Evolutionary conservation across 31 red algal species (phyloP).

Genomic region (Pterothamnion heteromorphum): DNA sequence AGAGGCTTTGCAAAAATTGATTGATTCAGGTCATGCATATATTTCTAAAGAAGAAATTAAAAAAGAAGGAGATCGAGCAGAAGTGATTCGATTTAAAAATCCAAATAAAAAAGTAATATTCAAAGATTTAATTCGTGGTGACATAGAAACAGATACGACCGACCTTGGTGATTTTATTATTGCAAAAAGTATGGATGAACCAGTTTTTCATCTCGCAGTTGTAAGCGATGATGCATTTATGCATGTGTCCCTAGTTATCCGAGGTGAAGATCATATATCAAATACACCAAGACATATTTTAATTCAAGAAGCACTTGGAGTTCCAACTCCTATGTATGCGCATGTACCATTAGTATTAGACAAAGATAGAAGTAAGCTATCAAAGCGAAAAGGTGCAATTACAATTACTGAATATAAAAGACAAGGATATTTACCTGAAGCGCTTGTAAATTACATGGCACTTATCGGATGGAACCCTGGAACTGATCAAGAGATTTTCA

Average conservation of each 20-base stretch:
- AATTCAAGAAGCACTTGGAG: neutral
- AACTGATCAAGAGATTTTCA: slow-evolving; percentile 42
- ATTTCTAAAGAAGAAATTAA: neutral
- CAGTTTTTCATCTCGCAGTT: neutral
- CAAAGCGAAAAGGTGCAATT: slow-evolving; percentile 32
- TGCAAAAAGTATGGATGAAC: neutral
- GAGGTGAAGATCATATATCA: slow-evolving; percentile 24
- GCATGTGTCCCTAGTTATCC: neutral
- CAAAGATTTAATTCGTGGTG: slow-evolving; percentile 12
- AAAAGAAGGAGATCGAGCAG: neutral
- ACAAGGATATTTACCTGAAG: slow-evolving; percentile 24
- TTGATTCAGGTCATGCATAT: neutral
- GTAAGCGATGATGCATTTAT: slow-evolving; percentile 1
- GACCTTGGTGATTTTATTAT: slow-evolving; percentile 29
- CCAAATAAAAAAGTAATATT: neutral
- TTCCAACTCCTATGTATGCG: neutral
- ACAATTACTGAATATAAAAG: neutral
- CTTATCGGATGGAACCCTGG: slow-evolving; percentile 42
- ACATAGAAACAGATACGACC: neutral
- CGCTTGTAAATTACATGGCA: slow-evolving; percentile 30
- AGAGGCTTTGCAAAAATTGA: neutral
- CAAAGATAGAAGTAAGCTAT: slow-evolving; percentile 2
- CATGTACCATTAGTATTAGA: slow-evolving; percentile 24
- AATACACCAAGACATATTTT: slow-evolving; percentile 22
- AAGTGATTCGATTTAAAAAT: slow-evolving; percentile 1